Evolutionary conservation across 441 rosid species (phyloP), one percentile per base, ranked within the genome.

Genomic region (Aleurites moluccanus): DNA sequence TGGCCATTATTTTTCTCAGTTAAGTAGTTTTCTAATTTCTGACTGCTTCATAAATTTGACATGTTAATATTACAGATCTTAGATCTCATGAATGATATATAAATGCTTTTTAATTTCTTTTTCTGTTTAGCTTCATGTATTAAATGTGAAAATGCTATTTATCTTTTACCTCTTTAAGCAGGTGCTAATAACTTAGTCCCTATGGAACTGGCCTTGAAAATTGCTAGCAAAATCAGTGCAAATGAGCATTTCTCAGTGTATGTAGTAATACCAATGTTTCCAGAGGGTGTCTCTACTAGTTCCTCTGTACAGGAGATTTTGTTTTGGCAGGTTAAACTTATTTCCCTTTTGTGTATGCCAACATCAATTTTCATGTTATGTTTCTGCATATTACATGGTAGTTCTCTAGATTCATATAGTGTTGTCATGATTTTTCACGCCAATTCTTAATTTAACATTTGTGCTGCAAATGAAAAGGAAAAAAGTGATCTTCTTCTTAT

Each of bases 221-320:
- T 93, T 40, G 85, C 85, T 0, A 81, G 87, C 69, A 93, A 93
- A 86, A 90, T 93, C 23, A 82, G 77, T 13, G 90, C 84, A 64
- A 78, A 87, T 44, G 90, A 93, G 83, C 87, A 73, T 5, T 93
- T 91, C 73, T 80, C 88, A 0, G 95, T 86, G 25, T 93, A 93
- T 82, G 70, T 93, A 60, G 88, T 91, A 57, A 85, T 92, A 62
- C 97, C 97, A 6, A 85, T 88, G 96, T 91, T 92, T 91, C 93
- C 94, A 25, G 94, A 91, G 82, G 96, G 98, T 55, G 83, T 80
- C 47, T 91, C 94, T 53, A 81, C 78, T 2, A 87, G 88, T 72
- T 79, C 88, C 25, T 69, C 93, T 16, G 88, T 90, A 61, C 92
- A 92, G 74, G 93, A 90, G 79, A 92, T 92, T 80, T 80, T 92